Base-by-base conservation (phyloP, 1,284 basidiomycete species). In the Malassezia nana region DNA sequence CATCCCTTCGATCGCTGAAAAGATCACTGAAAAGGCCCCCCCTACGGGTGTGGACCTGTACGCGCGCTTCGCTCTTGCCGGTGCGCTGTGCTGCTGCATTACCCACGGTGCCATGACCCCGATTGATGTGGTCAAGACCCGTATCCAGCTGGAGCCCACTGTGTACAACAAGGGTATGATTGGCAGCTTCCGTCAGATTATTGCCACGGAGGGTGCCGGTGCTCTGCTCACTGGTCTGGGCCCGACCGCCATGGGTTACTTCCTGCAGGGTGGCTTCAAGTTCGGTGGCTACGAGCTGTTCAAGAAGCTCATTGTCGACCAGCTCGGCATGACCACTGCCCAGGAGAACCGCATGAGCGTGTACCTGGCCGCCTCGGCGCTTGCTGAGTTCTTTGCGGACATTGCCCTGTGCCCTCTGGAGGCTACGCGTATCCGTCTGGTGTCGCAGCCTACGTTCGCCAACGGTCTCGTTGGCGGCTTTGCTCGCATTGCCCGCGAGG, bases 71-170 rank as follows among this genome's bases (percentile, higher is more conserved):
- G 78, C 78, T 60, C 72, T 95, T 61, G 89, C 89, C 72, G 89
- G 90, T 83, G 81, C 82, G 64, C 81, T 92, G 66, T 89, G 90
- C 60, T 95, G 65, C 73, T 88, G 89, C 78, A 55, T 90, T 76
- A 94, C 90, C 65, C 90, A 95, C 77, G 90, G 89, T 59, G 70
- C 67, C 44, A 57, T 72, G 47, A 69, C 67, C 22, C 66, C 64
- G 20, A 59, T 65, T 55, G 65, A 67, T 66, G 66, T 67, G 35
- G 68, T 72, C 62, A 94, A 95, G 81, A 94, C 90, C 76, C 88
- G 91, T 80, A 94, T 95, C 84, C 90, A 95, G 84, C 88, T 88
- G 46, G 68, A 84, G 78, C 75, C 76, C 57, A 72, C 75, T 70
- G 74, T 75, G 50, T 80, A 80, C 79, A 80, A 80, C 78, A 78